Percentiles rank a stretch among this genome's conserved stretches.
phyloP scores from a whole-genome alignment of 257 asterid genomes.

The Capsicum rhomboideum region DNA sequence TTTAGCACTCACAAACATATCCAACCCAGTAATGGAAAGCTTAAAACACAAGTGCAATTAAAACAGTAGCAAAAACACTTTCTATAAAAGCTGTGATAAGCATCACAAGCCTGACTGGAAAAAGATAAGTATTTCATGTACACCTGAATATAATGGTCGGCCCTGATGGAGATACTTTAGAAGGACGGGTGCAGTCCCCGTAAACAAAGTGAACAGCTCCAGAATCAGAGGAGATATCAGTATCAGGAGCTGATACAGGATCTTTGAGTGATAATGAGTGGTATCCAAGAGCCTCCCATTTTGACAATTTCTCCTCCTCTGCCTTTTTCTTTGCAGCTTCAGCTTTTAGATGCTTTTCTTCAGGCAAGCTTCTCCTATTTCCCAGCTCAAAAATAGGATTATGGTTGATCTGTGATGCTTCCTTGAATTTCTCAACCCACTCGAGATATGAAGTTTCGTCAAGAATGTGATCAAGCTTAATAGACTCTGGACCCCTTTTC shows the following conservation, averaged over 20 bases:
- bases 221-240: constrained; percentile 46
- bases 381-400: constrained; percentile 26
- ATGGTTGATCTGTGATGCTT: constrained; percentile 31
- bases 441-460: constrained; percentile 76
- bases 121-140: not conserved
- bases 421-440: constrained; percentile 89
- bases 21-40: not conserved
- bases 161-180: constrained; percentile 49
- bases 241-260: constrained; percentile 38
- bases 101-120: not conserved
- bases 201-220: constrained; percentile 73
- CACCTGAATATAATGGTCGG: constrained; percentile 77
- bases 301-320: constrained; percentile 60
- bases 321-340: constrained; percentile 68
- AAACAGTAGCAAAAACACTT: not conserved
- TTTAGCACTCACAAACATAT: not conserved
- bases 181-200: constrained; percentile 90
- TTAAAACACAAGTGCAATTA: not conserved
- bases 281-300: constrained; percentile 89
- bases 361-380: constrained; percentile 35
- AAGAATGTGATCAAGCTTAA: constrained; percentile 45
- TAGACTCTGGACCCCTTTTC: constrained; percentile 31
- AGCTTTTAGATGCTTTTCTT: constrained; percentile 52
- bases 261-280: constrained; percentile 51
- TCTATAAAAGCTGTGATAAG: not conserved